Conservation (phyloP, 2,329 filamentous ascomycete species). For the Xylariaceae sp. region DNA sequence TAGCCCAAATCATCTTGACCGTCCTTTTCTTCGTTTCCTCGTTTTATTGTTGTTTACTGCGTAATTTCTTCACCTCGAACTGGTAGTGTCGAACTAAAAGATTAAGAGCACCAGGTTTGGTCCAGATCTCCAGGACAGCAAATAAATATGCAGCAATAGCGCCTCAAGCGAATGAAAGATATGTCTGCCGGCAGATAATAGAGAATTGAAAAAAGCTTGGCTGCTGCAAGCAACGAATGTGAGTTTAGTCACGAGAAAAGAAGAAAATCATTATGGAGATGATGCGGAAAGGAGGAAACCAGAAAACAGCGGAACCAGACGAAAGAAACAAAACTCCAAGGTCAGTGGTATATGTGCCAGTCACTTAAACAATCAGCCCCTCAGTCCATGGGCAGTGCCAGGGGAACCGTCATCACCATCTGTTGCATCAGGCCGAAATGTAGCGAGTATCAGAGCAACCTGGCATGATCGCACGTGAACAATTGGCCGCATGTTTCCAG, state of each 20-base stretch:
- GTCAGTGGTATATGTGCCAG: background rate
- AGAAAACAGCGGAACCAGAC: constrained; percentile 9
- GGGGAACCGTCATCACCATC: too few species aligned
- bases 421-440: too few species aligned
- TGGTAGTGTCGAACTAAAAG: too few species aligned
- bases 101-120: constrained; percentile 5
- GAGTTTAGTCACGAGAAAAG: constrained; percentile 17
- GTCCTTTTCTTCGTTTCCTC: too few species aligned
- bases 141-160: constrained; percentile 2
- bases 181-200: constrained; percentile 32
- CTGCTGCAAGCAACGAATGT: constrained; percentile 21
- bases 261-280: constrained; percentile 16
- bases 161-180: constrained; percentile 17
- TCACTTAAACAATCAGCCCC: too few species aligned
- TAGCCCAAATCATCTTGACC: constrained; percentile 36
- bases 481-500: background rate
- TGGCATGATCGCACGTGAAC: constrained; percentile 2
- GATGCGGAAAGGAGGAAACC: constrained; percentile 16
- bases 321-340: constrained; percentile 14
- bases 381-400: too few species aligned
- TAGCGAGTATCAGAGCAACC: too few species aligned
- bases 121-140: constrained; percentile 15
- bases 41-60: too few species aligned
- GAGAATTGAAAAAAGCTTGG: constrained; percentile 19
- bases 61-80: too few species aligned